Base-by-base conservation (phyloP, 2,329 filamentous ascomycete genomes). In the Raffaelea albimanens region DNA sequence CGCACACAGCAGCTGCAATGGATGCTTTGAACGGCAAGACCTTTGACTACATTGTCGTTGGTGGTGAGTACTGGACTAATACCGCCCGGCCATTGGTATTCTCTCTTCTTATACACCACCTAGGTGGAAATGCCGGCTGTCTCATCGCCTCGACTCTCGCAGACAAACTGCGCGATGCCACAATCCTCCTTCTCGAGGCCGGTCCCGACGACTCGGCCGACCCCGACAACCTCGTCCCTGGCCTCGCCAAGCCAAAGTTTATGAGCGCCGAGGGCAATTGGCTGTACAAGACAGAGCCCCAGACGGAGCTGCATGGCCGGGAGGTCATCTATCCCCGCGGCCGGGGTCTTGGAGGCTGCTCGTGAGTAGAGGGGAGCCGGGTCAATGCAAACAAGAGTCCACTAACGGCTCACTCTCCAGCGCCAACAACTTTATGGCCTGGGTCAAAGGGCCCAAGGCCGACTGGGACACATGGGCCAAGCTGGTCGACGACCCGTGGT, bases 1-100 rank as follows among this genome's bases (percentile, higher is more conserved):
- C n/a, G n/a, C n/a, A 13, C 25, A 65, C 18, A 8, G n/a, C n/a
- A 16, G 34, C 34, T 7, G 34, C 5, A 8, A 38, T 38, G 5
- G 34, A 7, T 38, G 8, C 25, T 13, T 29, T 46, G 5, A 22
- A 46, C 31, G 45, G 39, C 19, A 34, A 43, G 29, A 36, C 29
- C 1, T 46, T 46, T 18, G 45, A 46, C 39, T 46, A 46, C 40
- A 43, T 46, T 29, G 45, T 46, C 40, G 40, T 42, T 10, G 45
- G 45, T 14, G 45, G 44, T 45, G 14, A 14, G 44, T 45, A 10
- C 16, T 19, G 13, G 10, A 16, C 11, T 22, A n/a, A 20, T n/a
- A 5, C n/a, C n/a, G 4, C 5, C 20, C 5, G 21, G 20, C 16
- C 16, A 9, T 34, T 34, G 10, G 9, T 34, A 9, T 34, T 34